These are phyloP conservation scores for Strigomonas culicis DNA, from an alignment of 208 protist species.

Conservation along the genomic window DNA sequence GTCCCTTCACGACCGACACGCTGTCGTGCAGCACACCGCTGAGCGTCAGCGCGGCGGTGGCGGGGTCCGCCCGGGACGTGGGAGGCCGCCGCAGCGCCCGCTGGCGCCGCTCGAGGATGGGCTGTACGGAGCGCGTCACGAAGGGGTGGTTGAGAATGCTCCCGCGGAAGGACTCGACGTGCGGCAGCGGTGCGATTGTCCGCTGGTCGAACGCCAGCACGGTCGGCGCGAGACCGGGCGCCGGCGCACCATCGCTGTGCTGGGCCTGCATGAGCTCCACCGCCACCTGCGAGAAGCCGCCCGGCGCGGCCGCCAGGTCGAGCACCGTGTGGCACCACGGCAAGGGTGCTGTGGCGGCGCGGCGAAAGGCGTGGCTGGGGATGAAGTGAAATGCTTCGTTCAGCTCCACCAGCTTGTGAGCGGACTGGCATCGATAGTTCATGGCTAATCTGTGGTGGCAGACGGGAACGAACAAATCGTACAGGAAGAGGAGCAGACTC, in stretches of 20 bases:
- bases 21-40: slow-evolving; percentile 65
- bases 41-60: slow-evolving; percentile 15
- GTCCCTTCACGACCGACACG: slow-evolving; percentile 57
- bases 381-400: slow-evolving; percentile 35
- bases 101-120: not conserved
- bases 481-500: too few species aligned
- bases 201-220: slow-evolving; percentile 67
- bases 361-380: not conserved
- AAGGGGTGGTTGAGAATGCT: slow-evolving; percentile 49
- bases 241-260: not conserved
- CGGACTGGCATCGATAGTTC: slow-evolving; percentile 57
- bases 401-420: slow-evolving; percentile 59
- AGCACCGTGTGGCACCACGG: slow-evolving; percentile 32
- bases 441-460: slow-evolving; percentile 1
- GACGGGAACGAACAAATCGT: not conserved
- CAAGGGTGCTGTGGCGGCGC: slow-evolving; percentile 9
- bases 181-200: slow-evolving; percentile 37
- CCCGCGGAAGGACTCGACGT: slow-evolving; percentile 24
- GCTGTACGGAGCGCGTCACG: slow-evolving; percentile 18
- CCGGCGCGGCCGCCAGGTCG: slow-evolving; percentile 69
- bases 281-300: slow-evolving; percentile 67
- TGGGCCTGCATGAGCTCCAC: slow-evolving; percentile 41
- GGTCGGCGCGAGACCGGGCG: slow-evolving; percentile 12
- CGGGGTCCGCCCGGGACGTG: not conserved
- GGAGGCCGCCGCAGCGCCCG: not conserved